Base-by-base conservation (phyloP, 2,329 filamentous ascomycete genomes). In the Fusarium kyushuense region DNA sequence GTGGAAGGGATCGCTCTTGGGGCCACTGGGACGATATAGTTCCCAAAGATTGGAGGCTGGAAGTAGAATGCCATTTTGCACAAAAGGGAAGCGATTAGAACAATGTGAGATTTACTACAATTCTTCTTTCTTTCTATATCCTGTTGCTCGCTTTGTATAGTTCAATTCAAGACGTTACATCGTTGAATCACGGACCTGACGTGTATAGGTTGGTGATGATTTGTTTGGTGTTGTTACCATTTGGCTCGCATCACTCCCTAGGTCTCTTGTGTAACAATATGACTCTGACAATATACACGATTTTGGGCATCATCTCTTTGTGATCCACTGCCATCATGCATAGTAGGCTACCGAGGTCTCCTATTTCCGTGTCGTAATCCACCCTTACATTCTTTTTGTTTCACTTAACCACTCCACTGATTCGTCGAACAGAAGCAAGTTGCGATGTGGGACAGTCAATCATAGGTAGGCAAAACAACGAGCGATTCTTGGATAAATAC, bases 11-110 rank as follows among this genome's bases (percentile, higher is more conserved):
- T 13, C 23, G 7, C 35, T 19, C 17, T 19, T 14, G 35, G 33
- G 6, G 51, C 25, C 19, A 16, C 13, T 42, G 23, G 41, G 54
- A 65, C 40, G 9, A 54, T 30, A 21, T 46, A 46, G 10, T 42
- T 29, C 41, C 27, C 42, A n/a, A 78, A 72, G 38, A 76, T 52
- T 23, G 74, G 72, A 14, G 71, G 64, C 23, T 72, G 74, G 41
- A 75, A 70, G 42, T 72, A 66, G 27, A 66, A 75, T 1, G 71
- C 13, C 75, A 78, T 78, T 9, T 51, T 41, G 14, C 25, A 10
- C 8, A 17, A 17, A 32, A 13, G 6, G 14, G 16, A 17, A 25
- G 7, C 23, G n/a, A 49, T 17, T 25, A 5, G 10, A 13, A 49
- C 32, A 14, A 35, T 27, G 5, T n/a, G 21, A 27, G 6, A 2